Conservation (phyloP, 192 early-diverging fungal genomes). For the Funneliformis geosporum region DNA sequence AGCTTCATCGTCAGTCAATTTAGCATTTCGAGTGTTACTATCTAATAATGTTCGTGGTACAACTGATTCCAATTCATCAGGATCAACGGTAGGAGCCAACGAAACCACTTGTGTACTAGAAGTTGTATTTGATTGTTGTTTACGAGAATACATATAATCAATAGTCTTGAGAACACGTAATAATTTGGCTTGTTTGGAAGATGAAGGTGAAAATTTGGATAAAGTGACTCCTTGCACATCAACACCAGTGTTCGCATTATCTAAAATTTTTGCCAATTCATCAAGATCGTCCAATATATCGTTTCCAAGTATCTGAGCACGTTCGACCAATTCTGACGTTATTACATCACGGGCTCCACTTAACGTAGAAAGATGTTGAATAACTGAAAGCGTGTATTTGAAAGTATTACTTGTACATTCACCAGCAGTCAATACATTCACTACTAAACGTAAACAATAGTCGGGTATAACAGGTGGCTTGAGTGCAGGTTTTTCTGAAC, state of each 20-base stretch:
- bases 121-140: constrained; percentile 31
- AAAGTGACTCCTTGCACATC: constrained; percentile 75
- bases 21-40: constrained; percentile 32
- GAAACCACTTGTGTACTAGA: constrained; percentile 48
- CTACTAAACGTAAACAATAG: constrained; percentile 77
- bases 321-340: constrained; percentile 73
- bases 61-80: constrained; percentile 41
- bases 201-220: constrained; percentile 77
- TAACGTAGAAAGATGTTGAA: constrained; percentile 82
- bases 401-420: constrained; percentile 93
- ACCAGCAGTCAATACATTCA: constrained; percentile 87
- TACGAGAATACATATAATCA: constrained; percentile 79
- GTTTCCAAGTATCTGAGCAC: constrained; percentile 68
- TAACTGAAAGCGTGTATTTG: constrained; percentile 87
- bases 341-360: constrained; percentile 71
- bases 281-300: constrained; percentile 70
- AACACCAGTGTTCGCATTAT: constrained; percentile 56
- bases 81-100: constrained; percentile 47
- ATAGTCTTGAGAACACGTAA: constrained; percentile 92
- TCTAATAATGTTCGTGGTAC: constrained; percentile 46
- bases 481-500: constrained; percentile 43
- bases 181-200: constrained; percentile 90
- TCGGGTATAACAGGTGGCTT: constrained; percentile 83
- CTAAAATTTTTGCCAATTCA: constrained; percentile 62
- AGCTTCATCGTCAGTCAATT: constrained; percentile 50